Evolutionary conservation across 2,329 filamentous ascomycete species (phyloP).

Genomic region (Epichloe coenophiala): DNA sequence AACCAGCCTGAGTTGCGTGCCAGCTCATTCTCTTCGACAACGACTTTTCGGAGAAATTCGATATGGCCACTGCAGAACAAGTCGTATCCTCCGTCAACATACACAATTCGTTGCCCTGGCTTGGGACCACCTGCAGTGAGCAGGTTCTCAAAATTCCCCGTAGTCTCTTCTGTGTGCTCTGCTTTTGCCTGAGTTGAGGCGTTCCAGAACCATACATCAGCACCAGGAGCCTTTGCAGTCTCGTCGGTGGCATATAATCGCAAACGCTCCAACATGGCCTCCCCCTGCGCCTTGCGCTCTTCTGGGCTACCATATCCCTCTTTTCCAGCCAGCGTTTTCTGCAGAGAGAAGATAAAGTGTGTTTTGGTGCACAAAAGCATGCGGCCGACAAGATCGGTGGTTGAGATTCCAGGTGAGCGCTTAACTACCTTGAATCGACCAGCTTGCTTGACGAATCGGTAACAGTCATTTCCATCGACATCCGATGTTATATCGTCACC

Average conservation of each 20-base stretch:
- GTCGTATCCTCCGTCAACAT: conserved; percentile 94
- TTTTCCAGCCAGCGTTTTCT: conserved; percentile 51
- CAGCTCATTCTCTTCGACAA: conserved; percentile 56
- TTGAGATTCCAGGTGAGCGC: conserved; percentile 89
- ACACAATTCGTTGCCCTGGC: conserved; percentile 74
- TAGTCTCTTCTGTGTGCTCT: conserved; percentile 36
- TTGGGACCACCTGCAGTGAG: conserved; percentile 58
- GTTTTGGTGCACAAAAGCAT: conserved; percentile 94
- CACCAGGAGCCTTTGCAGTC: conserved; percentile 63
- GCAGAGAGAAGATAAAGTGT: conserved; percentile 79
- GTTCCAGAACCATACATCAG: conserved; percentile 76
- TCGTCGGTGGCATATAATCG: conserved; percentile 79
- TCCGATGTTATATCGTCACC: conserved; percentile 97
- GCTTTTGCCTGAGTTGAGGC: conserved; percentile 36
- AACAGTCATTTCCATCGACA: conserved; percentile 86
- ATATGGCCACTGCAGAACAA: conserved; percentile 96
- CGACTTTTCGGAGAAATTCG: conserved; percentile 74
- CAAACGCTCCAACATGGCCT: conserved; percentile 64
- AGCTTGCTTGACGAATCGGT: conserved; percentile 91
- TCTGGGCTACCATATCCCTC: conserved; percentile 58
- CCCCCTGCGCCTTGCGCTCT: conserved; percentile 53
- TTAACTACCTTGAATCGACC: conserved; percentile 94
- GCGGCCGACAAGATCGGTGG: conserved; percentile 91
- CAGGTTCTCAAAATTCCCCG: conserved; percentile 52
- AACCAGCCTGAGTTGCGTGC: conserved; percentile 64